Evolutionary conservation across 106 monocot genomes (phyloP), one percentile per base, ranked within the genome.

Genomic region (Triglochin maritima): DNA sequence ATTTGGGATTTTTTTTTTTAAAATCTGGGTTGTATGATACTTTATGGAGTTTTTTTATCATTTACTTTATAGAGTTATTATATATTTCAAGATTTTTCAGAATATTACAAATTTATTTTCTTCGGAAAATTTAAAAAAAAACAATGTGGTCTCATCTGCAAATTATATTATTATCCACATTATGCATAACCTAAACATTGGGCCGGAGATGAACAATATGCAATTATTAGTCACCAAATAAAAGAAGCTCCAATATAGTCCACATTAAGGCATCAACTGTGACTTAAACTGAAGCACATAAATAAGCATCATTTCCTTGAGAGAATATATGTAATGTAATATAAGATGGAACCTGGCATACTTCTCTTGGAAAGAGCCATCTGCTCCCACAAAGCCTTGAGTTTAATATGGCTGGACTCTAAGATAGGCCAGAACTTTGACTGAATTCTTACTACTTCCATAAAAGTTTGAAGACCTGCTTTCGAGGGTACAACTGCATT

Each of bases 401-500:
- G 42, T 14, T 51, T 16, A 11, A 49, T 14, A 75, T 74, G 87
- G 44, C 13, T 74, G 47, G 76, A 46, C 56, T 67, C 64, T 49
- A 94, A 79, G 45, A 75, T 55, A 55, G 94, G 86, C 94, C 94
- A 94, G 80, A 64, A 94, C n/a, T 84, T 69, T 54, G 82, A 50
- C 63, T 89, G 94, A 74, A 87, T 77, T 64, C 70, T 73, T 67
- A 89, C 51, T 56, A 94, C 94, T 70, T 85, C 87, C 44, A 94
- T 45, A 65, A 87, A 71, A 48, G 86, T 85, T 63, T 72, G 72
- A 44, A 87, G 58, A 14, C 86, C 84, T 56, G 69, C 63, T 69
- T 74, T 69, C 47, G 94, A 82, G 56, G 94, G 94, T 62, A 66
- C 12, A 9, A 74, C 50, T 17, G 67, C 62, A 59, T 47, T 57